Evolutionary conservation across 257 asterid genomes (phyloP).

Genomic region (Plantago elongata): DNA sequence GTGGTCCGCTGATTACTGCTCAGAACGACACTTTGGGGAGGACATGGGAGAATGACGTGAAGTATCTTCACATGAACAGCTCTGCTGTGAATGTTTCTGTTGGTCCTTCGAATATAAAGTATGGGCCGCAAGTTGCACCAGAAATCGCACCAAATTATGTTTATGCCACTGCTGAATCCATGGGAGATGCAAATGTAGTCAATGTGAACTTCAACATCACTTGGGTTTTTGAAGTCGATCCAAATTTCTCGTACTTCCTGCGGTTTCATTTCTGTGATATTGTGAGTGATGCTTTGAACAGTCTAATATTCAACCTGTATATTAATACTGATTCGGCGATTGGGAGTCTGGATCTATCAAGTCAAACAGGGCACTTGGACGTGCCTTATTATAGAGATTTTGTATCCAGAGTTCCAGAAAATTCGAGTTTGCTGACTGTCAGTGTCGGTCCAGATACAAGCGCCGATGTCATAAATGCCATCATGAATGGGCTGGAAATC

Average conservation of each 20-base stretch:
- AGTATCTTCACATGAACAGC: slow-evolving; percentile 67
- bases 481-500: slow-evolving; percentile 67
- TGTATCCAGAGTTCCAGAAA: slow-evolving; percentile 30
- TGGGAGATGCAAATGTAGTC: slow-evolving; percentile 63
- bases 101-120: slow-evolving; percentile 44
- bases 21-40: slow-evolving; percentile 71
- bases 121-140: slow-evolving; percentile 36
- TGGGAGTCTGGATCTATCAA: slow-evolving; percentile 48
- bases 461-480: slow-evolving; percentile 42
- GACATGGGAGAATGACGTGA: slow-evolving; percentile 63
- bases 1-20: slow-evolving; percentile 63
- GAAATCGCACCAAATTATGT: slow-evolving; percentile 65
- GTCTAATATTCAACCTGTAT: slow-evolving; percentile 50
- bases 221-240: slow-evolving; percentile 66
- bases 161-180: slow-evolving; percentile 68
- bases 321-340: slow-evolving; percentile 50
- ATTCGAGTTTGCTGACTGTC: slow-evolving; percentile 43
- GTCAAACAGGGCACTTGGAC: slow-evolving; percentile 41
- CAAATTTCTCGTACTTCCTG: slow-evolving; percentile 43
- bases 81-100: slow-evolving; percentile 50
- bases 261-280: slow-evolving; percentile 75
- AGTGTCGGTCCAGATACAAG: slow-evolving; percentile 57
- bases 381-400: slow-evolving; percentile 56
- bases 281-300: slow-evolving; percentile 57
- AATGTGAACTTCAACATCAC: slow-evolving; percentile 64